Evolutionary conservation across 768 basidiomycete species (phyloP).

Genomic region (Lactarius tabidus): DNA sequence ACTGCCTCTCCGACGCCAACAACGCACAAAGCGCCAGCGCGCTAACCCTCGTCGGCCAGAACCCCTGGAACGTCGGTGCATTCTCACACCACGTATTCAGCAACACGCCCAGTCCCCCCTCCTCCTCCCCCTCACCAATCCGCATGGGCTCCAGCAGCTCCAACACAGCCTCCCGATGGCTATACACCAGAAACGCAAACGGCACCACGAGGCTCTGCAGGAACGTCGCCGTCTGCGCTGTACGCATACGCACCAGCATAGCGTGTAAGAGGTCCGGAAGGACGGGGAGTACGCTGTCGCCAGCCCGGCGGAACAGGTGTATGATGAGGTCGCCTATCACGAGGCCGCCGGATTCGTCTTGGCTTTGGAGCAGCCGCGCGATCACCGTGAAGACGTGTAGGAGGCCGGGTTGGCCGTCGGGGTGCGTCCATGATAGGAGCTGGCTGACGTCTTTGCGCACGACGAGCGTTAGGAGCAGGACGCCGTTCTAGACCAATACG

Average conservation of each 20-base stretch:
- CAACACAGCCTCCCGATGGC: conserved; percentile 78
- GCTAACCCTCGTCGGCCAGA: conserved; percentile 87
- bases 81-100: conserved; percentile 94
- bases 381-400: conserved; percentile 71
- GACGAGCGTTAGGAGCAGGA: conserved; percentile 74
- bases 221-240: conserved; percentile 88
- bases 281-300: conserved; percentile 74
- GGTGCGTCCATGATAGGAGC: conserved; percentile 70
- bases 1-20: conserved; percentile 60
- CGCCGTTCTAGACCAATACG: conserved; percentile 61
- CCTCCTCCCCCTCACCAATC: conserved; percentile 33
- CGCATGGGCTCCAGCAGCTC: conserved; percentile 66
- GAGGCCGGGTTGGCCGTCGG: conserved; percentile 67
- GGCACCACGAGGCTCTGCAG: conserved; percentile 90
- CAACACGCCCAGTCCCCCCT: conserved; percentile 78
- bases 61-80: conserved; percentile 90
- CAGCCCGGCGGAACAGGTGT: conserved; percentile 82
- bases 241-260: conserved; percentile 74
- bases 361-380: conserved; percentile 67
- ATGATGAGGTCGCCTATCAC: conserved; percentile 94
- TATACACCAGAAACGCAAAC: conserved; percentile 89
- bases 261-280: conserved; percentile 84
- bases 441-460: conserved; percentile 86
- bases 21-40: conserved; percentile 77
- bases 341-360: conserved; percentile 90